phyloP scores from a whole-genome alignment of 1,139 yeast species.

The Yamadazyma sp. region DNA sequence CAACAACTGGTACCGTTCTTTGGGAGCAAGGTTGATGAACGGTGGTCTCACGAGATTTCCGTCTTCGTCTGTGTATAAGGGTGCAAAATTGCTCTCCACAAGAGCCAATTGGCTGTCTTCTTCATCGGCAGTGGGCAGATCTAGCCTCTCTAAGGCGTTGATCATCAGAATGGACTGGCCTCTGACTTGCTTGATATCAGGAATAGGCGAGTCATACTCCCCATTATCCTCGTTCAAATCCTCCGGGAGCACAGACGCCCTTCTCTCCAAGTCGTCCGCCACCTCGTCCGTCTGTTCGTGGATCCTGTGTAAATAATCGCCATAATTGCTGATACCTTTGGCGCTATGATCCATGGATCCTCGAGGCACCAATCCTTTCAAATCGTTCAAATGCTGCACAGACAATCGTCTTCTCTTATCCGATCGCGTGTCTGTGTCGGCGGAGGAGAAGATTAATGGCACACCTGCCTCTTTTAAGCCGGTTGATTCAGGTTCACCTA shows the following conservation, averaged over 20 bases:
- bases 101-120: conserved; percentile 6
- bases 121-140: conserved; percentile 2
- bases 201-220: conserved; percentile 20
- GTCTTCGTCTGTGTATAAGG: conserved; percentile 34
- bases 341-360: conserved; percentile 5
- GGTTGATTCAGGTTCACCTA: neutral
- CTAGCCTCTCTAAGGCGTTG: conserved; percentile 13
- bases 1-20: conserved; percentile 43
- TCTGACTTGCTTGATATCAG: conserved; percentile 16
- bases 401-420: conserved; percentile 33
- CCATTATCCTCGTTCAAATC: conserved; percentile 6
- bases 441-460: neutral
- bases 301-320: conserved; percentile 23
- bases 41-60: conserved; percentile 48
- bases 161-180: conserved; percentile 21
- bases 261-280: conserved; percentile 30
- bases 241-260: conserved; percentile 19
- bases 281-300: conserved; percentile 26
- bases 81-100: conserved; percentile 26
- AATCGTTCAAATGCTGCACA: conserved; percentile 21
- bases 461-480: neutral
- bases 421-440: conserved; percentile 22
- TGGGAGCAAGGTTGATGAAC: conserved; percentile 46
- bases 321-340: conserved; percentile 22
- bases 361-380: conserved; percentile 26